Percentiles rank a stretch among this genome's conserved stretches.
phyloP scores from a whole-genome alignment of 139 green algal genomes.

The Chlamydomonas schloesseri region DNA sequence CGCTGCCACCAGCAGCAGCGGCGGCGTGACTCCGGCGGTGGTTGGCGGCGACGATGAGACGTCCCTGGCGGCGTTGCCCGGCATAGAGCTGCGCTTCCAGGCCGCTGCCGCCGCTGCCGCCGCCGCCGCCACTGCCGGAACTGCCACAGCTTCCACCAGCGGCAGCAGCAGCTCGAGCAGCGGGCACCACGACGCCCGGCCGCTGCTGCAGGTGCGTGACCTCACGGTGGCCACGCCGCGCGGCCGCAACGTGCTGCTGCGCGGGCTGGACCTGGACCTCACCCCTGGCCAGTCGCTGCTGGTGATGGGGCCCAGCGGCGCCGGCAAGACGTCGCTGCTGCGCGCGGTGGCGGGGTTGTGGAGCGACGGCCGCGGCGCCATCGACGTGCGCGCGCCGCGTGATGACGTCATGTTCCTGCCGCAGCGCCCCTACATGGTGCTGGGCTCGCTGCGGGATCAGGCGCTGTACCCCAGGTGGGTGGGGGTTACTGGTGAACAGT shows the following conservation, averaged over 20 bases:
- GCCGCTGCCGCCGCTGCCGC: no score
- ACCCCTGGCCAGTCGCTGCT: conserved; percentile 75
- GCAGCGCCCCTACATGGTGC: conserved; percentile 96
- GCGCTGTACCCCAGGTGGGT: conserved; percentile 89
- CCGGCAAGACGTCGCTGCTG: conserved; percentile 94
- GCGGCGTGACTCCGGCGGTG: background rate
- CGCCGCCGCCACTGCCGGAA: no score
- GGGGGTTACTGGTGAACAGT: no score
- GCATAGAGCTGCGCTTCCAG: conserved; percentile 34
- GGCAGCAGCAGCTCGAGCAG: no score
- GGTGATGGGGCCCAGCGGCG: conserved; percentile 91
- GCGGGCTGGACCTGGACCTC: conserved; percentile 73
- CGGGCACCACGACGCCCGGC: background rate
- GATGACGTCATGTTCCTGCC: conserved; percentile 85
- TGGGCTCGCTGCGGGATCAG: conserved; percentile 92
- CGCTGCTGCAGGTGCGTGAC: conserved; percentile 70
- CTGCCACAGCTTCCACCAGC: no score
- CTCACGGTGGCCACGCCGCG: conserved; percentile 84
- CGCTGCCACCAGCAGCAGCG: background rate
- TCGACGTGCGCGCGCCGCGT: conserved; percentile 46
- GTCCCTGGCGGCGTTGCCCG: background rate
- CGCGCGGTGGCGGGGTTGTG: conserved; percentile 94
- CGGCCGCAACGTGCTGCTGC: conserved; percentile 63
- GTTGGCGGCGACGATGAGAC: background rate
- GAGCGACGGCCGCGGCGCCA: conserved; percentile 73